Percentiles rank a stretch among this genome's conserved stretches.
Conservation (phyloP, 805 yeast species). For the Starmerella davenportii region DNA sequence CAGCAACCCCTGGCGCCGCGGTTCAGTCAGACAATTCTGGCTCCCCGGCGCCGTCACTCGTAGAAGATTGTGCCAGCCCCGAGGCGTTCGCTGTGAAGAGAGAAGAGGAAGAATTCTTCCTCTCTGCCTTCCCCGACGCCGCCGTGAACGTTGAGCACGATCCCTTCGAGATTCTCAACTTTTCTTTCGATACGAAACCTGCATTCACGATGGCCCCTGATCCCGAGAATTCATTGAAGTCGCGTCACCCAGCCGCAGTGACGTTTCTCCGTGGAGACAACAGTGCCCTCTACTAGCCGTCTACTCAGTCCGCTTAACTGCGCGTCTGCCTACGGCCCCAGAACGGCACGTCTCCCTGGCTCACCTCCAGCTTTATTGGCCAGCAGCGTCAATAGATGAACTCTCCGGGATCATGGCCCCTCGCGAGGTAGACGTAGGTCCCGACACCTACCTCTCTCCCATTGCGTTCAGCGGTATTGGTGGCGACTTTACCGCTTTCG, state of each 20-base stretch:
- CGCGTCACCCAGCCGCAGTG: constrained; percentile 22
- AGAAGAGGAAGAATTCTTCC: constrained; percentile 8
- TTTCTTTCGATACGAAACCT: constrained; percentile 7
- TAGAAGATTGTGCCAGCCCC: constrained; percentile 16
- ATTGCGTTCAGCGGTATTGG: constrained; percentile 12
- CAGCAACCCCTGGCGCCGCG: no score
- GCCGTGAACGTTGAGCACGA: not conserved
- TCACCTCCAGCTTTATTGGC: constrained; percentile 16
- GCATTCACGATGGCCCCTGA: constrained; percentile 8
- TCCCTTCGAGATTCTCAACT: constrained; percentile 3
- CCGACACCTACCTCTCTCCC: constrained; percentile 12
- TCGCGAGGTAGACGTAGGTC: constrained; percentile 16
- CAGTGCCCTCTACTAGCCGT: no score
- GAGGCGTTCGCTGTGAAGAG: constrained; percentile 10
- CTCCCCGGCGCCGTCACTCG: constrained; percentile 16
- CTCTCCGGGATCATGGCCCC: constrained; percentile 13
- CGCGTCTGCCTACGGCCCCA: no score
- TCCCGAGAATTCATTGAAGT: constrained; percentile 17
- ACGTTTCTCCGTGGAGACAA: constrained; percentile 8
- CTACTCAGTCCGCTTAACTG: no score
- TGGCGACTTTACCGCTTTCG: constrained; percentile 16
- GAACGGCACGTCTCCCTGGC: constrained; percentile 4
- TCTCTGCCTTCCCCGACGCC: constrained; percentile 7
- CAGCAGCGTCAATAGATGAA: constrained; percentile 22
- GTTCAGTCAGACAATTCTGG: constrained; percentile 1